Evolutionary conservation across 352 stramenopile species (phyloP), one percentile per base, ranked within the genome.

Genomic region (Phytopythium boreale): DNA sequence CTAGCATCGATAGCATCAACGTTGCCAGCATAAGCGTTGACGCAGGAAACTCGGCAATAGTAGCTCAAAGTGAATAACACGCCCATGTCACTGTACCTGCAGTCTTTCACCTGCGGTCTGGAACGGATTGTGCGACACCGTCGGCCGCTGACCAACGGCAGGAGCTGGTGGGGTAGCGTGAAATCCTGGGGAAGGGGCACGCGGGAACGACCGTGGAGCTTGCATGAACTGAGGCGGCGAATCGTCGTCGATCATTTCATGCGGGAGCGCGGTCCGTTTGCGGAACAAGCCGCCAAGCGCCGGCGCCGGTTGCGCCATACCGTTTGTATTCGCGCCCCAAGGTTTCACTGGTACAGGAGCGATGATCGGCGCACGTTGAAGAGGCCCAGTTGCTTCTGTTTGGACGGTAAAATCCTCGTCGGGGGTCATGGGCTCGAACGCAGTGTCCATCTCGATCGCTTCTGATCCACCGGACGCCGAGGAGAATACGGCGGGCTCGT

Each of bases 61-160:
- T 20, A n/a, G n/a, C n/a, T n/a, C n/a, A 55, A 31, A 5, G 12
- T 11, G 8, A 59, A 2, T 34, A 15, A 11, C 19, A 43, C 5
- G 17, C 37, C 36, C 5, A n/a, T 27, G 29, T 53, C n/a, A 26
- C 34, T 50, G 5, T 34, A 91, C 83, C 66, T 88, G 76, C 4
- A 95, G 72, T 59, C 78, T 84, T 59, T 93, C 77, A 2, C 76
- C 71, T 46, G 86, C 86, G 11, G 86, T 95, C 43, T 85, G 72
- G 62, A 95, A 95, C 2, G 84, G 77, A 55, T 86, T 92, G 12
- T 64, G 44, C 12, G 22, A 62, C 15, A 55, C 34, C 20, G 29
- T 24, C 4, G 61, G 59, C 26, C 41, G 65, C 59, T 78, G 73
- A 27, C 60, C 60, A 2, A 27, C 11, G 0, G 59, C 46, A 50